Base-by-base conservation (phyloP, 257 asterid species). In the Solanum virginianum region DNA sequence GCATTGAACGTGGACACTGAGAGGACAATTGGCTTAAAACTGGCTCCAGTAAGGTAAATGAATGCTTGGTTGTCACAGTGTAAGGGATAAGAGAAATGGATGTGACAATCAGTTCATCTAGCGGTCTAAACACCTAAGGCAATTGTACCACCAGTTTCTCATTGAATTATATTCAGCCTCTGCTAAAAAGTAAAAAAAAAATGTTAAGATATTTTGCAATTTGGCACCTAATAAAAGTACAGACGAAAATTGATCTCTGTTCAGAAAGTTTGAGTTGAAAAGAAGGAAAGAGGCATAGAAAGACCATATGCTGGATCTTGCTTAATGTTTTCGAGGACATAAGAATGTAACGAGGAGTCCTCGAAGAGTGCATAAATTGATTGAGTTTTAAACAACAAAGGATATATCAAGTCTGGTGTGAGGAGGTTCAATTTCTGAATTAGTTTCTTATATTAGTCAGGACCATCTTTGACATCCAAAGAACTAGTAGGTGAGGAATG, bases 1-100 rank as follows among this genome's bases (percentile, higher is more conserved):
- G 90, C 91, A 60, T 54, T 89, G 81, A 88, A 88, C 24, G 83
- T n/a, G 62, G 71, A 83, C 66, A 69, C 89, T 84, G 83, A 84
- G 92, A 91, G 99, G 99, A n/a, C n/a, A n/a, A n/a, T n/a, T n/a
- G n/a, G n/a, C n/a, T n/a, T n/a, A 10, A 70, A 70, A 18, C 80
- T 70, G 80, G 51, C 41, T 39, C 29, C 53, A 70, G 80, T 36
- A 36, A 70, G 51, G 54, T 70, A 70, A 70, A 70, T 70, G 29
- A 41, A 39, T 70, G 24, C 54, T 17, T 41, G 29, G 20, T 41
- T 70, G 54, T 39, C 54, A 17, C 29, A 18, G 80, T 41, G 54
- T 29, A 39, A 70, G 54, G 80, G 80, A 4, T 8, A 8, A 69
- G 24, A 36, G 77, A 8, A 36, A 36, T 69, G 77, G 22, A 69